These are phyloP conservation scores for Yarrowia sp. DNA, from an alignment of 805 yeast species.

Conservation along the genomic window DNA sequence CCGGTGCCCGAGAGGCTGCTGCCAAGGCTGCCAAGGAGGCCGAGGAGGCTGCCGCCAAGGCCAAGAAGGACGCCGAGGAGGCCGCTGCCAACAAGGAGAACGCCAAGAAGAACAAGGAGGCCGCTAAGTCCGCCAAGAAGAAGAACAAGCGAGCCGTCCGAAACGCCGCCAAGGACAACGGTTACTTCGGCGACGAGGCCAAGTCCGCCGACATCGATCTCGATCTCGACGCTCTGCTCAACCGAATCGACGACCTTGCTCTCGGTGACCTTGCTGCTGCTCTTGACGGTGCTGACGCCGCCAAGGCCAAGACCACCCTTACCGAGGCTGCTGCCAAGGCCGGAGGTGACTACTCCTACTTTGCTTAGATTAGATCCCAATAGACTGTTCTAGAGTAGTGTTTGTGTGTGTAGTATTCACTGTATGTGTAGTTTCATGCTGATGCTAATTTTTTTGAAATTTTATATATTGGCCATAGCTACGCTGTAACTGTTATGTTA, in stretches of 20 bases:
- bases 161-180: conserved; percentile 74
- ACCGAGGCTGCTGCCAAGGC: conserved; percentile 54
- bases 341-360: conserved; percentile 27
- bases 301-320: conserved; percentile 58
- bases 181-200: conserved; percentile 70
- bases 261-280: conserved; percentile 72
- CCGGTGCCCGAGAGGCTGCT: conserved; percentile 95
- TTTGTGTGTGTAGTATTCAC: too few relatives aligned
- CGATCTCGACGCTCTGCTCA: conserved; percentile 78
- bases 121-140: conserved; percentile 86
- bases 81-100: conserved; percentile 65
- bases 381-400: too few relatives aligned
- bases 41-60: conserved; percentile 83
- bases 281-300: conserved; percentile 54
- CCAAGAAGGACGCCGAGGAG: conserved; percentile 69
- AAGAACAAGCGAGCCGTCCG: conserved; percentile 91
- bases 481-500: too few relatives aligned
- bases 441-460: too few relatives aligned
- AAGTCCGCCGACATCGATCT: conserved; percentile 58
- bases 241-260: conserved; percentile 73
- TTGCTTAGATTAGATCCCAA: neutral
- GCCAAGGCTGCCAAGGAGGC: conserved; percentile 83
- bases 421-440: too few relatives aligned
- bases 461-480: too few relatives aligned
- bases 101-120: conserved; percentile 94